Evolutionary conservation across 2,329 filamentous ascomycete genomes (phyloP).

Genomic region (Verticillium alfalfae): DNA sequence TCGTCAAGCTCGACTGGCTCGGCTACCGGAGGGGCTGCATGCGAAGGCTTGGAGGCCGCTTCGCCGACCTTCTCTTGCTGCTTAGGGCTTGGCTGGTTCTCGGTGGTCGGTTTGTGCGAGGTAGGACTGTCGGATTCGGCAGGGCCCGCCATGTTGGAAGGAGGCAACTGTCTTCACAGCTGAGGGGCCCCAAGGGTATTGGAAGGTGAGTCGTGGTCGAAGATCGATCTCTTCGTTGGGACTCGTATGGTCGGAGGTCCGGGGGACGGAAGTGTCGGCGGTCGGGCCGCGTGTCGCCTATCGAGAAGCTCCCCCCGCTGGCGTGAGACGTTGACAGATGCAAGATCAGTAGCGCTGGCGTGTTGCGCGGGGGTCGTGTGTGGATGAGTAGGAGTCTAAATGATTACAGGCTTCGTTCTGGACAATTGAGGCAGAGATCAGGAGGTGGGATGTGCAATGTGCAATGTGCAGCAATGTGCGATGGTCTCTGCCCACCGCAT

Average conservation of each 20-base stretch:
- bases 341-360: background rate
- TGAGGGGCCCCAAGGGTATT: background rate
- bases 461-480: background rate
- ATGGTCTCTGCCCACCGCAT: background rate
- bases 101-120: background rate
- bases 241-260: background rate
- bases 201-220: background rate
- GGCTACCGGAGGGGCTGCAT: conserved; percentile 18
- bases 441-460: background rate
- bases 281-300: background rate
- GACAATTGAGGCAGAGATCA: background rate
- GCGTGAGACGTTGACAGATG: background rate
- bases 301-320: background rate
- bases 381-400: background rate
- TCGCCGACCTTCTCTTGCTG: conserved; percentile 15
- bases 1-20: conserved; percentile 54
- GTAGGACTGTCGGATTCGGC: conserved; percentile 6
- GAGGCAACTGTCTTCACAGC: conserved; percentile 3
- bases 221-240: background rate
- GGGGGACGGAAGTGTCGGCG: background rate
- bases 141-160: conserved; percentile 10
- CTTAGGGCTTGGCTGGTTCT: conserved; percentile 7
- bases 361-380: background rate
- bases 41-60: conserved; percentile 17
- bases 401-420: background rate